These are phyloP conservation scores for Platismatia glauca DNA, from an alignment of 495 filamentous ascomycete genomes.

Conservation along the genomic window DNA sequence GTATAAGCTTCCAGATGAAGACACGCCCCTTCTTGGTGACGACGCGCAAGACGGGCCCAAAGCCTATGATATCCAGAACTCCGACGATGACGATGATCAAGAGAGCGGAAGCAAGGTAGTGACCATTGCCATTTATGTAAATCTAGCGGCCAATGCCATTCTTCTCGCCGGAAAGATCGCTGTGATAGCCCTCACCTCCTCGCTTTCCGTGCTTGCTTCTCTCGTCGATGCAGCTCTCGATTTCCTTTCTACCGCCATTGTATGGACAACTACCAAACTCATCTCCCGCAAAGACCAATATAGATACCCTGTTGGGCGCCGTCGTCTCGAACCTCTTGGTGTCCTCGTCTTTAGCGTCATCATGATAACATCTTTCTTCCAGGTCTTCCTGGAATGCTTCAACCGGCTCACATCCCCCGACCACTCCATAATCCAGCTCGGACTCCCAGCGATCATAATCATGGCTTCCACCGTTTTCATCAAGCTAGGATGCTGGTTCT, in stretches of 20 bases:
- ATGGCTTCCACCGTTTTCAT: constrained; percentile 72
- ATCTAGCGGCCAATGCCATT: constrained; percentile 72
- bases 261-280: constrained; percentile 70
- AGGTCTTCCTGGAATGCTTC: constrained; percentile 68
- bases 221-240: constrained; percentile 85
- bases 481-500: constrained; percentile 79
- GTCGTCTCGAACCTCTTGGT: constrained; percentile 67
- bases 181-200: constrained; percentile 69
- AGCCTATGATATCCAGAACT: constrained; percentile 14
- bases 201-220: constrained; percentile 79
- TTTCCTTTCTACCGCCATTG: constrained; percentile 77
- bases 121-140: constrained; percentile 72
- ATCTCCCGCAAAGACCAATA: constrained; percentile 70
- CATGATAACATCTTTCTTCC: constrained; percentile 81
- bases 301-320: constrained; percentile 74
- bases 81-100: constrained; percentile 36
- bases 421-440: constrained; percentile 60
- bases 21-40: constrained; percentile 49
- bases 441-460: constrained; percentile 64
- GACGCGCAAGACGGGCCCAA: constrained; percentile 18
- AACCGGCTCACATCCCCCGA: constrained; percentile 53
- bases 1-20: constrained; percentile 66
- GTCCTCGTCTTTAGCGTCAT: constrained; percentile 73
- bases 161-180: constrained; percentile 72
- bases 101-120: constrained; percentile 57